Evolutionary conservation across 495 filamentous ascomycete species (phyloP).

Genomic region (Podospora pseudoanserina): DNA sequence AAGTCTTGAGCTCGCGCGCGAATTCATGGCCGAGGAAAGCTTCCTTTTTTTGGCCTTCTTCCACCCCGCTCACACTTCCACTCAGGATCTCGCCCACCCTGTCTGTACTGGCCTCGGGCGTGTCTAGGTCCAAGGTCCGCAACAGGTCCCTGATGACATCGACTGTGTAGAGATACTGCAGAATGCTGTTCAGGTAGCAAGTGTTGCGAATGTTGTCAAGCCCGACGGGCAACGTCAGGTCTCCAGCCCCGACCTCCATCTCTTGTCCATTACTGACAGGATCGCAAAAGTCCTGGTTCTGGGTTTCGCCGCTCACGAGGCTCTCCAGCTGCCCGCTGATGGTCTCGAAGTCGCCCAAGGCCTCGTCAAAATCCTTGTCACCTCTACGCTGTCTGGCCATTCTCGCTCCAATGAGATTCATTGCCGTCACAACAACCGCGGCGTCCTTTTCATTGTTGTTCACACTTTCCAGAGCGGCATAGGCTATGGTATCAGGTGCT

Average conservation of each 20-base stretch:
- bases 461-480: not conserved
- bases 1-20: conserved; percentile 61
- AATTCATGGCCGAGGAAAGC: conserved; percentile 52
- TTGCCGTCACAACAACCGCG: not conserved
- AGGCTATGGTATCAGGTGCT: not conserved
- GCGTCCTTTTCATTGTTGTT: not conserved
- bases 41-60: conserved; percentile 30
- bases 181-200: conserved; percentile 93
- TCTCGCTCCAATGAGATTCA: not conserved
- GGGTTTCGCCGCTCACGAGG: too few species aligned
- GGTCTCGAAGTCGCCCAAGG: not conserved
- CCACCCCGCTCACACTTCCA: too few species aligned
- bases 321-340: not conserved
- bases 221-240: conserved; percentile 69
- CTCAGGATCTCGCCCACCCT: not conserved
- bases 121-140: conserved; percentile 59
- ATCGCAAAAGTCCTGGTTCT: too few species aligned
- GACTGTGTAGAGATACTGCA: conserved; percentile 93
- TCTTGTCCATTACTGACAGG: too few species aligned
- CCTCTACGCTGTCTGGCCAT: too few species aligned
- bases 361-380: too few species aligned
- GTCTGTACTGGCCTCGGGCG: conserved; percentile 27
- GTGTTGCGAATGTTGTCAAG: conserved; percentile 93
- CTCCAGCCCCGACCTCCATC: too few species aligned
- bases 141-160: conserved; percentile 75